phyloP scores from a whole-genome alignment of 306 rosid genomes.

The Chamaecrista fasciculata region DNA sequence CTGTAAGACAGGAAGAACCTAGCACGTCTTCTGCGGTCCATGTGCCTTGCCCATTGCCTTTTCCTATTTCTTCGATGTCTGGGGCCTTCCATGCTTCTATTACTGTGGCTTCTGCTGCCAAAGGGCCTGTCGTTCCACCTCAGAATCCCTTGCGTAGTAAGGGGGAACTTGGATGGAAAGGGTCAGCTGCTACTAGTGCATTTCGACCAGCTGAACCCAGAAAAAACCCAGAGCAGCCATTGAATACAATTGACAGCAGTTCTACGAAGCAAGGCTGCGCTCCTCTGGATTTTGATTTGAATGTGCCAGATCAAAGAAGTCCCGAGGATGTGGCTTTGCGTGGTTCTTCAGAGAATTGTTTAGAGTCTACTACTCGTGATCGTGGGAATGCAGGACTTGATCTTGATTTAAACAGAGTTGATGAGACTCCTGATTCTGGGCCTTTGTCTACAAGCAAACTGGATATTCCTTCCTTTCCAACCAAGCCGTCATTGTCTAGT shows the following conservation, averaged over 20 bases:
- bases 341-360: constrained; percentile 28
- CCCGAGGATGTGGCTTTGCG: constrained; percentile 60
- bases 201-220: constrained; percentile 92
- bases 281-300: constrained; percentile 85
- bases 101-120: constrained; percentile 85
- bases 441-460: constrained; percentile 46
- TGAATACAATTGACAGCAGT: constrained; percentile 37
- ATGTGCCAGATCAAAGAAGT: constrained; percentile 60
- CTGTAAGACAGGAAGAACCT: constrained; percentile 41
- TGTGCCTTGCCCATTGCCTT: constrained; percentile 56
- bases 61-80: constrained; percentile 57
- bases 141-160: constrained; percentile 60
- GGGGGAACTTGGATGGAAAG: constrained; percentile 90
- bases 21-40: constrained; percentile 49
- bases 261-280: constrained; percentile 52
- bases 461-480: constrained; percentile 51
- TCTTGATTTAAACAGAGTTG: constrained; percentile 81
- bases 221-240: constrained; percentile 47
- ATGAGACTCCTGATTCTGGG: constrained; percentile 59
- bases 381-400: constrained; percentile 61
- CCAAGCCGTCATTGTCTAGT: constrained; percentile 53
- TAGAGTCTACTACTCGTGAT: constrained; percentile 44
- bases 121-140: constrained; percentile 73
- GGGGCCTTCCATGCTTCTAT: constrained; percentile 62
- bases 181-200: constrained; percentile 95